Evolutionary conservation across 495 filamentous ascomycete species (phyloP), one percentile per base, ranked within the genome.

Genomic region (Aspergillus haitiensis): DNA sequence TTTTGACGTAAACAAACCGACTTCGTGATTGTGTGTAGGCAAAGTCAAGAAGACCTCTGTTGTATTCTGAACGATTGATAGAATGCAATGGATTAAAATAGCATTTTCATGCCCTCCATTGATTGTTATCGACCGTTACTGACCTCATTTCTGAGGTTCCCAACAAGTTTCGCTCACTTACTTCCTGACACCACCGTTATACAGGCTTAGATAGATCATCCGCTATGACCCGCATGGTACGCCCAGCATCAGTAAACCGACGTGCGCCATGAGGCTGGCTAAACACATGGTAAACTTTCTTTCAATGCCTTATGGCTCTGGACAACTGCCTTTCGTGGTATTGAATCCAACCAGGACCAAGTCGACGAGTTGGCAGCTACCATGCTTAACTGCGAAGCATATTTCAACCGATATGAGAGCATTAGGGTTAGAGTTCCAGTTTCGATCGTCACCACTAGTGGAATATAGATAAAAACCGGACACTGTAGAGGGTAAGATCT

Each of bases 241-340:
- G 52, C 63, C 73, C 78, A 79, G 78, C 78, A 74, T 75, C 45
- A 68, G 72, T 61, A 63, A 72, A 77, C 76, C 67, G 78, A 80
- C 78, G 75, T 74, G 69, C 67, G 64, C 64, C 63, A 72, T 68
- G 51, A 69, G 68, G 61, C 70, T 50, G 63, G 69, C 64, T 57
- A 56, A 60, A 71, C 68, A 69, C 75, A 80, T 80, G 75, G 74
- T 75, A 59, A 62, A 71, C 73, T 73, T 65, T 78, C 75, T 78
- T 77, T 76, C 58, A 58, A 55, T 63, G 69, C 63, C 55, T 42
- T 50, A 9, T 60, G 65, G 69, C 71, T 78, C 74, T 78, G 74
- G 70, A 70, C 60, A 69, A 67, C 72, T 59, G 61, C 70, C 66
- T 73, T 80, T 80, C 63, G 54, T 67, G 55, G 58, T 48, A 44